Base-by-base conservation (phyloP, 257 asterid species). In the Solanum tarapatanum region DNA sequence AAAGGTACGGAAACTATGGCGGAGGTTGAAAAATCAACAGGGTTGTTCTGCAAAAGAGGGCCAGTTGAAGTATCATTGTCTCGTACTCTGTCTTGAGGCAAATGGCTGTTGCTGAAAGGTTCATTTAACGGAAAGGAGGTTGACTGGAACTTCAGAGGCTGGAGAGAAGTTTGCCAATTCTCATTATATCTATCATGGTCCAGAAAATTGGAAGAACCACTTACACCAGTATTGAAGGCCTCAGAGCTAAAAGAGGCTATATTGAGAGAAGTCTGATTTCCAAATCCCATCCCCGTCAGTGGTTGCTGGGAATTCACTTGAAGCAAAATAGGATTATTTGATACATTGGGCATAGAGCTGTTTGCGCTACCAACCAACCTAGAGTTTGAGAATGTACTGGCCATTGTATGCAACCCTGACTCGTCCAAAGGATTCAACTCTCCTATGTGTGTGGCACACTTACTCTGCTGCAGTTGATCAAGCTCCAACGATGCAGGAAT, bases 381-480 rank as follows among this genome's bases (percentile, higher is more conserved):
- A 14, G 90, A 66, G 72, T 90, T 92, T 0, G 89, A 23, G 89
- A 92, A 92, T 62, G 91, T 86, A 88, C 86, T 89, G 76, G 92
- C 89, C 48, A 87, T 35, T 23, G 90, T 79, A 73, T 92, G 90
- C 86, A 91, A 82, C 74, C 91, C 87, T 1, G 94, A 90, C 75
- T 89, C 92, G 70, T 92, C 92, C 30, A 93, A 64, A 24, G 79
- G 89, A 83, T 87, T 92, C 86, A 92, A 91, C 82, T 86, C 91
- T 26, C 91, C 85, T 51, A 88, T 68, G 73, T 21, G 88, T 10
- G 91, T 30, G 55, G 87, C 11, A 32, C 89, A 72, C 79, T 90
- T 93, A 33, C 89, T 91, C 86, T 89, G 96, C 66, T 93, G 96
- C 80, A 93, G 87, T 87, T 91, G 95, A 90, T 93, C 94, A 79